Base-by-base conservation (phyloP, 2,329 filamentous ascomycete genomes). In the Ambrosiella xylebori region DNA sequence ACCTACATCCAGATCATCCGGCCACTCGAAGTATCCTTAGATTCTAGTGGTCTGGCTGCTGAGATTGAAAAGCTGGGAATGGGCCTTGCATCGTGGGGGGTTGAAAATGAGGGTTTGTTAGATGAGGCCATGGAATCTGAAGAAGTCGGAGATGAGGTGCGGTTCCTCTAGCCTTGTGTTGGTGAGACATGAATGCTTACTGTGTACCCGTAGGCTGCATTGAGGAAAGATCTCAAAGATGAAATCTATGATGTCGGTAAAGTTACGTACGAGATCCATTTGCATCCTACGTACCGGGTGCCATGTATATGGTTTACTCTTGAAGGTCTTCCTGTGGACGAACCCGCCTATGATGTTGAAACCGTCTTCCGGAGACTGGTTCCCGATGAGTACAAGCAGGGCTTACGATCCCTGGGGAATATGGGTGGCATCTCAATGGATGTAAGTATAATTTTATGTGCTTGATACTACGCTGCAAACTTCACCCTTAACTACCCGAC, bases 231-330 rank as follows among this genome's bases (percentile, higher is more conserved):
- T 13, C 3, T 13, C 12, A 27, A 37, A 12, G 51, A 52, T 3
- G 59, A 56, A 15, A 57, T 51, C 7, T 37, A n/a, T 11, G 70
- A 69, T 61, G 67, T 68, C 62, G 71, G 71, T 58, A 71, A 75
- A 64, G 79, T 86, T 63, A 76, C 78, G 61, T 90, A 89, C 71
- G 83, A 88, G 68, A 80, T 90, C 64, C 77, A 87, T 65, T 74
- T 86, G 61, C 87, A 88, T 64, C 80, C 83, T 58, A 86, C 82
- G 59, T 91, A 90, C 70, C 77, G 77, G 61, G 79, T 84, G 51
- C 86, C 86, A 7, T 85, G 86, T 60, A 74, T 90, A 58, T 90
- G 86, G 79, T 88, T 91, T 71, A 79, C 74, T 57, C 69, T 88
- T 64, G 77, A 80, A 63, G 75, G 77, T 61, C 70, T 81, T 60